These are phyloP conservation scores for Metarhizium sp. DNA, from an alignment of 2,329 filamentous ascomycete genomes.

Conservation along the genomic window DNA sequence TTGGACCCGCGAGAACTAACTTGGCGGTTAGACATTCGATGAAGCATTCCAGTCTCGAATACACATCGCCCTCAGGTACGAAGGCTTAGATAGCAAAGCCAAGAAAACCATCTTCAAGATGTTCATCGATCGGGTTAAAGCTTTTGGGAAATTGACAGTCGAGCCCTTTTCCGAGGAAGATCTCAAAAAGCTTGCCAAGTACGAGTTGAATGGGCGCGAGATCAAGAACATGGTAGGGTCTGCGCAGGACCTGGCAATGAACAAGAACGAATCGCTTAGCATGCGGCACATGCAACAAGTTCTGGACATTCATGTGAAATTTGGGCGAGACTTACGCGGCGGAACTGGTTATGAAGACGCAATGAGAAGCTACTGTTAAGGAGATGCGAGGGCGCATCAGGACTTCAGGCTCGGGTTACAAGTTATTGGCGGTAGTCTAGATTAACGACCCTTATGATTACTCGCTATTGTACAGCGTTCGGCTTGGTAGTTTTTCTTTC, in stretches of 20 bases:
- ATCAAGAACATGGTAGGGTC: constrained; percentile 86
- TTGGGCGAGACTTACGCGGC: constrained; percentile 75
- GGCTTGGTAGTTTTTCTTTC: too few species aligned
- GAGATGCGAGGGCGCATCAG: too few species aligned
- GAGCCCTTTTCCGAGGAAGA: constrained; percentile 59
- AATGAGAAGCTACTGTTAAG: constrained; percentile 67
- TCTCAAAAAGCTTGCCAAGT: constrained; percentile 54
- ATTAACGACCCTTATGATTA: too few species aligned
- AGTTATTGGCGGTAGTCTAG: too few species aligned
- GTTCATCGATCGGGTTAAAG: constrained; percentile 65
- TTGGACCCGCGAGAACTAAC: not conserved
- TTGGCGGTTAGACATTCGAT: constrained; percentile 58
- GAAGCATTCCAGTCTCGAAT: constrained; percentile 85
- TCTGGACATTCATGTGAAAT: constrained; percentile 74
- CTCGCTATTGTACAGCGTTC: too few species aligned
- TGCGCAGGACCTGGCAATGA: constrained; percentile 72
- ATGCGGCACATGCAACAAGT: constrained; percentile 77
- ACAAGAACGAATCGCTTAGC: constrained; percentile 59
- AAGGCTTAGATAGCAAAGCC: constrained; percentile 61
- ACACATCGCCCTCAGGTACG: constrained; percentile 76
- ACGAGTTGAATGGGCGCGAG: constrained; percentile 54
- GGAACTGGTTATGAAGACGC: constrained; percentile 73
- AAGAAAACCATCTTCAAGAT: constrained; percentile 75
- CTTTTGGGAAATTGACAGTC: constrained; percentile 51
- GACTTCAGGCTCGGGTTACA: too few species aligned